Base-by-base conservation (phyloP, 176 grass and related monocot genomes). In the Elymus sibiricus region DNA sequence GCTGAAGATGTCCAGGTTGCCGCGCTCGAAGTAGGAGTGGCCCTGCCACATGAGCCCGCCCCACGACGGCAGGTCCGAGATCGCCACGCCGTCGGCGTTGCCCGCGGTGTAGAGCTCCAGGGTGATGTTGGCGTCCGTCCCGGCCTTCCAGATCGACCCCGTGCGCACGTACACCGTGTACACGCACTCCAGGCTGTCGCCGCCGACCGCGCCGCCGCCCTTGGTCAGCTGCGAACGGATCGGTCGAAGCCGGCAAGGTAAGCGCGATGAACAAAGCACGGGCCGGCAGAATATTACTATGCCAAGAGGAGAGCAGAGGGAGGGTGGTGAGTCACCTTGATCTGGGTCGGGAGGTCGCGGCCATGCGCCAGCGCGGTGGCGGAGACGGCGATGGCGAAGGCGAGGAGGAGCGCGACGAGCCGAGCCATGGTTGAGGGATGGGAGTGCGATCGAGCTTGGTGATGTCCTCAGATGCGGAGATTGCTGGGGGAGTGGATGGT, bases 1-100 rank as follows among this genome's bases (percentile, higher is more conserved):
- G 84, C 94, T 92, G 94, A 99, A 99, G 82, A 99, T 91, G 93
- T 99, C 97, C 24, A 99, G 93, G 68, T 99, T 99, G 86, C 94
- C 82, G 56, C 97, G 85, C 88, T 94, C 94, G 90, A 92, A 99
- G 92, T 96, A 99, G 90, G 94, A 83, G 88, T 95, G 80, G 86
- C 59, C 25, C 28, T 15, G 10, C 5, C 77, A 89, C 97, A 96
- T 94, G 16, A 88, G 65, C 44, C 97, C 97, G 43, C 97, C 97
- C 97, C 94, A 99, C 4, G 84, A 56, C 12, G 71, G 90, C 77
- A 99, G 87, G 90, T 94, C 90, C 74, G 79, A 47, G 90, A 96
- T 90, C 29, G 64, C 40, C 70, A 99, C 75, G 15, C 91, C 86
- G 42, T 71, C 76, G 19, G 55, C 55, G 72, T 90, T 89, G 17